phyloP scores from a whole-genome alignment of 257 asterid genomes.

The Primulina tabacum region DNA sequence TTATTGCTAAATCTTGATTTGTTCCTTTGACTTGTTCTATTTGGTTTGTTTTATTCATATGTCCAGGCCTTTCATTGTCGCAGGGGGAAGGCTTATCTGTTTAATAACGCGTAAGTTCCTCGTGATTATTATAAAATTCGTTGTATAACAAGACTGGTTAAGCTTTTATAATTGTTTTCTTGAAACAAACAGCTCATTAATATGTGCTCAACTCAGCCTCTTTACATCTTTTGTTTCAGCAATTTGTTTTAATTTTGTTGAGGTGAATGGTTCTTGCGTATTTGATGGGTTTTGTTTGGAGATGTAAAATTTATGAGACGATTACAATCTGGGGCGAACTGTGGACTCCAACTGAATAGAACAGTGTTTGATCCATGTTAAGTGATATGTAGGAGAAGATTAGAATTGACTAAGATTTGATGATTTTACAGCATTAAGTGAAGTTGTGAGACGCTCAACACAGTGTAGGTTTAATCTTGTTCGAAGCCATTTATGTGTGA shows the following conservation, averaged over 20 bases:
- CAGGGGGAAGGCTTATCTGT: constrained; percentile 81
- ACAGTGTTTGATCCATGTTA: neutral
- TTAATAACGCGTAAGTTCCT: constrained; percentile 64
- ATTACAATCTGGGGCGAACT: neutral
- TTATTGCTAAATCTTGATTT: neutral
- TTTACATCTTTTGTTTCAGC: neutral
- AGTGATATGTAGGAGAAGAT: neutral
- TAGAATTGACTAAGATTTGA: too few species aligned
- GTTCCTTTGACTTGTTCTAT: neutral
- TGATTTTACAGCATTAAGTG: too few species aligned
- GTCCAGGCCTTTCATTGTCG: constrained; percentile 71
- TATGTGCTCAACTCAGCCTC: too few species aligned
- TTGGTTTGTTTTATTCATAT: constrained; percentile 6
- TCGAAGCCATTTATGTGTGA: too few species aligned
- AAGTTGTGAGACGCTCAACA: too few species aligned
- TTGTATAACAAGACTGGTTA: neutral
- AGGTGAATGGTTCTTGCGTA: neutral
- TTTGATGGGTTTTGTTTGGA: neutral
- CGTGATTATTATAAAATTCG: neutral
- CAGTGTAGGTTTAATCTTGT: too few species aligned
- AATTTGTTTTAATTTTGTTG: neutral
- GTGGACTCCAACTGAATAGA: neutral
- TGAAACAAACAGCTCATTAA: neutral
- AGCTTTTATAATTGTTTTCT: neutral
- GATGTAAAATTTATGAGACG: neutral